Base-by-base conservation (phyloP, 1,284 basidiomycete species). In the Sanghuangporus weigelae region DNA sequence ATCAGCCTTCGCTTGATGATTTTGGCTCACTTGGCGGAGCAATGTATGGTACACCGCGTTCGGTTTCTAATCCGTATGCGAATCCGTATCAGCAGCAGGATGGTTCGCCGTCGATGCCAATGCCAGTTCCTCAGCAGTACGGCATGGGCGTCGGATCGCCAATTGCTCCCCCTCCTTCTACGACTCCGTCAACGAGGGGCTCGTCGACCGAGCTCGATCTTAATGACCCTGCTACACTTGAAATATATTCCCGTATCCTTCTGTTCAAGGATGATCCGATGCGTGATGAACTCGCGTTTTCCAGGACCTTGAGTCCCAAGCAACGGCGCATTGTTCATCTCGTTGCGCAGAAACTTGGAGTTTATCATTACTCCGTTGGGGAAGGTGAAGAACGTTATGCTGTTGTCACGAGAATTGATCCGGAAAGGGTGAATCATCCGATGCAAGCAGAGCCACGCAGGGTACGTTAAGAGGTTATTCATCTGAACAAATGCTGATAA, bases 221-320 rank as follows among this genome's bases (percentile, higher is more conserved):
- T 70, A 98, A 99, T 72, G 96, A 99, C 74, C 89, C 96, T 1
- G 88, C 90, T 40, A 96, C 95, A 8, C 81, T 99, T 68, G 95
- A 98, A 74, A 97, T 99, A 70, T 99, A 98, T 75, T 98, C 96
- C 63, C 85, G 96, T 68, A 94, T 98, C 62, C 79, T 98, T 54
- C 83, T 98, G 49, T 99, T 99, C 87, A 98, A 97, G 78, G 96
- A 98, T 71, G 96, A 99, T 74, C 89, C 85, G 67, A 96, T 99
- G 93, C 86, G 97, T 39, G 96, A 99, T 71, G 96, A 99, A 76
- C 86, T 99, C 48, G 92, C 95, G 4, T 98, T 99, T 74, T 96
- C 95, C 39, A 81, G 93, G 66, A 89, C 89, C 19, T 83, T 98
- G 19, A 83, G 85, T 21, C 84, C 94, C 16, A 90, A 91, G 72